A percentile compares a stretch with the other conserved stretches of the same genome.
Conservation (phyloP, 2,329 filamentous ascomycete species). For the Venturia effusa region DNA sequence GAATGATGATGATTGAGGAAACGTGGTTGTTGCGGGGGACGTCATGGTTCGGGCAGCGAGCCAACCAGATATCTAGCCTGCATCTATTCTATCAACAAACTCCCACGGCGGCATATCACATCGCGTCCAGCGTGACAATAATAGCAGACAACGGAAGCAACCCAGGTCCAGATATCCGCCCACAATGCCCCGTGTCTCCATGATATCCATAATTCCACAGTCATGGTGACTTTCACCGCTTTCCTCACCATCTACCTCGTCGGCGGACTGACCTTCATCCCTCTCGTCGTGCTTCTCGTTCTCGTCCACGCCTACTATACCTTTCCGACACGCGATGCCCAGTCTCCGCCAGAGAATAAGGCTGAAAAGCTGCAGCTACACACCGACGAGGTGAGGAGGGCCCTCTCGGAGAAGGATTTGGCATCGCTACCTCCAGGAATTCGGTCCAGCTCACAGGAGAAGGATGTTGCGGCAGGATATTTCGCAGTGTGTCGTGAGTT, state of each 20-base stretch:
- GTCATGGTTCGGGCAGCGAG: no score
- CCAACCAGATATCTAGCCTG: no score
- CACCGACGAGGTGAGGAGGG: constrained; percentile 30
- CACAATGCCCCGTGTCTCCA: background rate
- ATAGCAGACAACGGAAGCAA: background rate
- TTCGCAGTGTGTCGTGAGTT: constrained; percentile 94
- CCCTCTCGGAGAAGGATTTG: constrained; percentile 34
- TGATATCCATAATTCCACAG: background rate
- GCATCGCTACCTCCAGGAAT: constrained; percentile 50
- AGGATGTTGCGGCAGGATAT: constrained; percentile 78
- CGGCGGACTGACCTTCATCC: constrained; percentile 80
- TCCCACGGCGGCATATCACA: background rate
- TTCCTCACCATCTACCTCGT: constrained; percentile 71
- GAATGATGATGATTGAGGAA: no score
- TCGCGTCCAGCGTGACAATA: background rate
- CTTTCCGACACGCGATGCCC: constrained; percentile 38
- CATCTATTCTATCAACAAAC: background rate
- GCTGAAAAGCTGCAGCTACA: constrained; percentile 32
- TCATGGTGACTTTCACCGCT: constrained; percentile 29
- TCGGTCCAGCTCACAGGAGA: constrained; percentile 44
- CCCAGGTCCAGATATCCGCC: background rate
- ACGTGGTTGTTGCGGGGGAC: no score
- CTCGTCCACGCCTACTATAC: constrained; percentile 59
- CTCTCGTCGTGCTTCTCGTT: constrained; percentile 52
- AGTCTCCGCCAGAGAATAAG: constrained; percentile 25